These are phyloP conservation scores for Guadua angustifolia DNA, from an alignment of 176 grass and related monocot genomes.

Conservation along the genomic window DNA sequence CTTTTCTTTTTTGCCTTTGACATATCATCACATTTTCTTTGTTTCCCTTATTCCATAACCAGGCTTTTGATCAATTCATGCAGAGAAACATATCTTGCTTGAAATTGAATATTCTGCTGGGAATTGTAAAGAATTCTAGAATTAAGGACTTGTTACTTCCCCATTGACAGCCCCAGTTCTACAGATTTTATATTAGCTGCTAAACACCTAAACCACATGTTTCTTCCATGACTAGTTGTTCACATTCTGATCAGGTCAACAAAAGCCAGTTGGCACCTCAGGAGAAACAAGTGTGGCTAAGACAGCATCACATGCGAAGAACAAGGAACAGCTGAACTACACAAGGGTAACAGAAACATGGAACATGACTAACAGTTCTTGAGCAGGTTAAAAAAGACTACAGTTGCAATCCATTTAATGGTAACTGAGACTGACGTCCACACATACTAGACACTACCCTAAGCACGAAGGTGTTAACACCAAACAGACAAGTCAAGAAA, in stretches of 20 bases:
- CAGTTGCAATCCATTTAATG: neutral
- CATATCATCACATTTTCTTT: neutral
- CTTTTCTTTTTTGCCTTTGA: neutral
- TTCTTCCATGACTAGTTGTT: conserved; percentile 5
- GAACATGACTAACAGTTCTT: neutral
- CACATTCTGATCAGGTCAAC: neutral
- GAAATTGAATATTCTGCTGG: neutral
- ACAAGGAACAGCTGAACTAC: neutral
- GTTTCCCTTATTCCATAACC: neutral
- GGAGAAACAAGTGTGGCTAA: neutral
- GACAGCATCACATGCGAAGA: neutral
- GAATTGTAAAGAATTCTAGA: neutral
- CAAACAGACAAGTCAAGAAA: conserved; percentile 4
- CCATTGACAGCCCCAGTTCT: neutral
- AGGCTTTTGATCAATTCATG: neutral
- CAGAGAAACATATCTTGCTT: conserved; percentile 12
- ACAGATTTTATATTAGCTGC: neutral
- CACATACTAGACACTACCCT: neutral
- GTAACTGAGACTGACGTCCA: neutral
- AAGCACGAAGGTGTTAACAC: neutral
- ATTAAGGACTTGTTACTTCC: neutral
- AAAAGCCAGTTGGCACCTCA: neutral
- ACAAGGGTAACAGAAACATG: neutral
- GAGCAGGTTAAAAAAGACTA: neutral
- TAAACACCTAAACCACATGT: neutral